Conservation (phyloP, 331 rosid genomes). For the Phaseolus coccineus region DNA sequence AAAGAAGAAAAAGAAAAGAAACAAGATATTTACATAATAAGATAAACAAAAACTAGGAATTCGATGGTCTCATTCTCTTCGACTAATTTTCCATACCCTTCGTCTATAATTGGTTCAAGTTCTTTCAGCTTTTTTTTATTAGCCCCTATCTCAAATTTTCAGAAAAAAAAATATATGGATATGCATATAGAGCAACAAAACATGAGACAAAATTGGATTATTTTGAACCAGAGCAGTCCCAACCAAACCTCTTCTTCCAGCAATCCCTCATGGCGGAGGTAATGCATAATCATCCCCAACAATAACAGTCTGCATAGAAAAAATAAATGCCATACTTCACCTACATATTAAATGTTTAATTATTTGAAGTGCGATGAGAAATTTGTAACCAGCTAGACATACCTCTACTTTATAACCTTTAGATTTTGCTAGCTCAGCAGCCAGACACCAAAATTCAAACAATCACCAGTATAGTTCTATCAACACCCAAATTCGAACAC, state of each 20-base stretch:
- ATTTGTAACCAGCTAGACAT: slow-evolving; percentile 41
- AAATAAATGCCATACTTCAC: slow-evolving; percentile 3
- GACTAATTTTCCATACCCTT: not conserved
- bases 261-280: slow-evolving; percentile 88
- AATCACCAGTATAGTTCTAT: slow-evolving; percentile 97
- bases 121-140: slow-evolving; percentile 52
- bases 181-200: not conserved
- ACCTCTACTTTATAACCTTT: slow-evolving; percentile 97
- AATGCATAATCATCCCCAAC: slow-evolving; percentile 97
- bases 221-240: slow-evolving; percentile 84
- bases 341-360: slow-evolving; percentile 6
- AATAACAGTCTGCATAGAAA: slow-evolving; percentile 72
- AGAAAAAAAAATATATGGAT: not conserved
- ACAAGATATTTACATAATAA: not conserved
- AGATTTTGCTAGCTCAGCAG: slow-evolving; percentile 95
- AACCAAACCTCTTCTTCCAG: slow-evolving; percentile 97
- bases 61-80: not conserved
- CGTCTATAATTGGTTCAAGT: slow-evolving; percentile 40
- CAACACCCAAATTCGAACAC: slow-evolving; percentile 61
- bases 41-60: slow-evolving; percentile 18
- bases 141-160: slow-evolving; percentile 48
- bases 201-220: not conserved
- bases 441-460: slow-evolving; percentile 91
- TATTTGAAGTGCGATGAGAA: slow-evolving; percentile 27
- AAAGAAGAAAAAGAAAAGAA: not conserved